phyloP scores from a whole-genome alignment of 192 early-diverging fungal genomes.

The Rhizoclosmatium globosum region DNA sequence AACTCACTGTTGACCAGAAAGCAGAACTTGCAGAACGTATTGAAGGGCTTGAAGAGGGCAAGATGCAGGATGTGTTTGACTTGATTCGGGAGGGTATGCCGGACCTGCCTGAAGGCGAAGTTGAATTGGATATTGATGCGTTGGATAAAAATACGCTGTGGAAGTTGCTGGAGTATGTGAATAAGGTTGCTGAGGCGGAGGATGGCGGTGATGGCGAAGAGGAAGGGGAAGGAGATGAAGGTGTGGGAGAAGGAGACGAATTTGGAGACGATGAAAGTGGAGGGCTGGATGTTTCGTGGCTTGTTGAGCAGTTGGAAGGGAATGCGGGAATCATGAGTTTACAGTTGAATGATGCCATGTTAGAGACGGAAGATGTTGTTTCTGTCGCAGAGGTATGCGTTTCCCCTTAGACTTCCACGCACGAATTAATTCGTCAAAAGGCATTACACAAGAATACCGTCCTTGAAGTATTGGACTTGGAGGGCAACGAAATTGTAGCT shows the following conservation, averaged over 20 bases:
- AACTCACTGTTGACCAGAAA: constrained; percentile 16
- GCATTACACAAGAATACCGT: constrained; percentile 7
- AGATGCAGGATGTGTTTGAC: background rate
- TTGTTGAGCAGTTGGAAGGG: constrained; percentile 2
- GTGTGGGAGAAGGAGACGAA: background rate
- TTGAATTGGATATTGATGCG: constrained; percentile 94
- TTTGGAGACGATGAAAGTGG: background rate
- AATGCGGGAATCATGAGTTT: constrained; percentile 21
- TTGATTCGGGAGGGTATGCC: constrained; percentile 1
- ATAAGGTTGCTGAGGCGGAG: background rate
- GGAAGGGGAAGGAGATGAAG: background rate
- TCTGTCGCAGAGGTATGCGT: background rate
- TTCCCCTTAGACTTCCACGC: background rate
- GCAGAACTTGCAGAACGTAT: background rate
- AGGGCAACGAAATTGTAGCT: background rate
- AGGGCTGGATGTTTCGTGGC: constrained; percentile 5
- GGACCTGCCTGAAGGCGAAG: constrained; percentile 69
- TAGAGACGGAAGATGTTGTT: constrained; percentile 16
- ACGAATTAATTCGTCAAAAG: constrained; percentile 11
- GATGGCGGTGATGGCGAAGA: background rate
- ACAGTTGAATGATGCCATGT: constrained; percentile 4
- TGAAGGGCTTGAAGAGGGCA: background rate
- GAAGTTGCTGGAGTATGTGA: constrained; percentile 86
- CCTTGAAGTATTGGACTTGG: constrained; percentile 19
- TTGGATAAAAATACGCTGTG: constrained; percentile 83